Percentiles rank a stretch among this genome's conserved stretches.
phyloP scores from a whole-genome alignment of 306 rosid species.

The Leucaena leucocephala region DNA sequence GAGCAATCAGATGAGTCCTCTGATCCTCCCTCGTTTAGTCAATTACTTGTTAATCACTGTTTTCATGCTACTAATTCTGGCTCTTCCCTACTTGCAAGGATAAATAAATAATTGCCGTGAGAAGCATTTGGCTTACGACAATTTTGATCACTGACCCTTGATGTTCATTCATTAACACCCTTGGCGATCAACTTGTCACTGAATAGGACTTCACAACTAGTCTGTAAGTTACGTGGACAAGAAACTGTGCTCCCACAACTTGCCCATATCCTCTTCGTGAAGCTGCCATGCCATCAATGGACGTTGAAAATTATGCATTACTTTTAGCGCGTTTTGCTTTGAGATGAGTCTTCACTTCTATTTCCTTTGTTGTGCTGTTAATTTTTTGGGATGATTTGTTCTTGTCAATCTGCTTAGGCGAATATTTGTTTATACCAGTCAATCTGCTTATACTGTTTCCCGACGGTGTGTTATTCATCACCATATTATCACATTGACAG shows the following conservation, averaged over 20 bases:
- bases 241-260: neutral
- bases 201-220: neutral
- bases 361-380: neutral
- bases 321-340: neutral
- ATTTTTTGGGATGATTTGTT: neutral
- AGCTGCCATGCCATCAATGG: neutral
- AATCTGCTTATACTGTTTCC: neutral
- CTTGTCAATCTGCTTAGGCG: neutral
- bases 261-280: neutral
- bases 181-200: neutral
- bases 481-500: neutral
- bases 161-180: neutral
- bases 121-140: neutral
- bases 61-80: neutral
- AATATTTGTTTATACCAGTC: neutral
- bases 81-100: neutral
- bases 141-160: neutral
- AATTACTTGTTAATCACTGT: neutral
- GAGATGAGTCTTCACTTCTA: neutral
- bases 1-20: neutral
- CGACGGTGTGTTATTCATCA: neutral
- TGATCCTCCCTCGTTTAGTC: neutral
- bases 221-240: neutral
- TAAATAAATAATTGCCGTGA: neutral
- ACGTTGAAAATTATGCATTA: slow-evolving; percentile 1